Base-by-base conservation (phyloP, 2,329 filamentous ascomycete species). In the Ophiostoma angusticollis region DNA sequence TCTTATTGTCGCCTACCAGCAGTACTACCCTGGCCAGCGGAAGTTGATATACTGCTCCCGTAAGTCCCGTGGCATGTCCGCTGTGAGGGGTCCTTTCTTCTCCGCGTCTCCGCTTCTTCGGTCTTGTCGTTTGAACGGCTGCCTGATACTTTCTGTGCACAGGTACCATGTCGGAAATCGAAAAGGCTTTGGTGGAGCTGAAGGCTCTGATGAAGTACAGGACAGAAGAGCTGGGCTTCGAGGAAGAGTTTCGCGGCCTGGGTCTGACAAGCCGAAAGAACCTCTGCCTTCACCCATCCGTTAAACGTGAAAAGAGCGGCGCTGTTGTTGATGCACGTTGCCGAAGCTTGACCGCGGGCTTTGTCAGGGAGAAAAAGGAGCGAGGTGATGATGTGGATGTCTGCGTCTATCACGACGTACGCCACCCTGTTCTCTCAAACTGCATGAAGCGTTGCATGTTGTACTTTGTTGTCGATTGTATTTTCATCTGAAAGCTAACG, bases 1-100 rank as follows among this genome's bases (percentile, higher is more conserved):
- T 0, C 73, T 98, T 50, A 98, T 98, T 53, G 78, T 98, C 42
- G 89, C 91, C 30, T 98, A 98, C 54, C 93, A 98, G 60, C 84
- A 91, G 57, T 80, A 87, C 56, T 87, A 89, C 53, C 85, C 87
- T 3, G 85, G 94, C 55, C 84, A 91, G 52, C 73, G 93, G 40
- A 98, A 98, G 61, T 76, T 98, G 37, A 95, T 98, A 40, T 98
- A 98, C 62, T 98, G 91, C 67, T 98, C 91, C 47, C 86, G 91
- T 78, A 38, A 39, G 56, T 47, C 6, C 17, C 29, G 9, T 25
- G 13, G 12, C 9, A 23, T 28, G 8, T 14, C 18, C 19, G 4
- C 6, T 12, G 5, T 34, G n/a, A n/a, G 11, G 8, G 7, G 3
- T 9, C 29, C 30, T 25, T 14, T 4, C 17, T 13, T 24, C 12